These are phyloP conservation scores for Argentina anserina DNA, from an alignment of 306 rosid species.

Conservation along the genomic window DNA sequence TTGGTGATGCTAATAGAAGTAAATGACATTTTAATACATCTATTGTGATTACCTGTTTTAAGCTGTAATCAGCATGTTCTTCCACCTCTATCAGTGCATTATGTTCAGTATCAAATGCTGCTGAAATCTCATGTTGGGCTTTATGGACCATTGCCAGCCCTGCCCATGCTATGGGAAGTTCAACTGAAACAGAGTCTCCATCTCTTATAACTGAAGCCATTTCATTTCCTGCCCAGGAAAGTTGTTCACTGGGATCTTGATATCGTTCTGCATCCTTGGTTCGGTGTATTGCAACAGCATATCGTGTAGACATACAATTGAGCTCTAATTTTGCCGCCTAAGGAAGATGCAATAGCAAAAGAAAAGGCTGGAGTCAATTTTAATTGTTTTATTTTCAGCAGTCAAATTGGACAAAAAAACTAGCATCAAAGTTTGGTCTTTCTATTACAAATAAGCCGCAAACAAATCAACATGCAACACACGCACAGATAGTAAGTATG, in stretches of 20 bases:
- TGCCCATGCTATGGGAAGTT: constrained; percentile 82
- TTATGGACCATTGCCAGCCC: constrained; percentile 97
- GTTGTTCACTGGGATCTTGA: constrained; percentile 83
- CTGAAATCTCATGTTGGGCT: constrained; percentile 83
- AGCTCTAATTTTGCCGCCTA: constrained; percentile 93
- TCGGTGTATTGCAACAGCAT: constrained; percentile 78
- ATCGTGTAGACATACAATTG: constrained; percentile 87
- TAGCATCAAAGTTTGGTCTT: background rate
- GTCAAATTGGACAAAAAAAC: background rate
- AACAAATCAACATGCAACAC: background rate
- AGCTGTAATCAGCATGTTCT: constrained; percentile 60
- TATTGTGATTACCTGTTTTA: constrained; percentile 63
- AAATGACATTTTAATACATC: background rate
- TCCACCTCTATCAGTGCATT: constrained; percentile 61
- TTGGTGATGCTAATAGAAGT: background rate
- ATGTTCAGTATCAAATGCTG: constrained; percentile 66
- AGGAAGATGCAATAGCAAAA: constrained; percentile 23
- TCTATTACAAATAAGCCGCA: background rate
- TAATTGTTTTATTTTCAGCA: background rate
- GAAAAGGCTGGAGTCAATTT: constrained; percentile 7
- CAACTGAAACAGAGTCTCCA: constrained; percentile 67
- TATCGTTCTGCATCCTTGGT: constrained; percentile 93
- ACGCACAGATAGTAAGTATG: background rate
- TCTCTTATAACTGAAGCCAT: constrained; percentile 93
- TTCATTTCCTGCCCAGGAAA: constrained; percentile 92